phyloP scores from a whole-genome alignment of 176 grass and related monocot species.

The Avena atlantica region DNA sequence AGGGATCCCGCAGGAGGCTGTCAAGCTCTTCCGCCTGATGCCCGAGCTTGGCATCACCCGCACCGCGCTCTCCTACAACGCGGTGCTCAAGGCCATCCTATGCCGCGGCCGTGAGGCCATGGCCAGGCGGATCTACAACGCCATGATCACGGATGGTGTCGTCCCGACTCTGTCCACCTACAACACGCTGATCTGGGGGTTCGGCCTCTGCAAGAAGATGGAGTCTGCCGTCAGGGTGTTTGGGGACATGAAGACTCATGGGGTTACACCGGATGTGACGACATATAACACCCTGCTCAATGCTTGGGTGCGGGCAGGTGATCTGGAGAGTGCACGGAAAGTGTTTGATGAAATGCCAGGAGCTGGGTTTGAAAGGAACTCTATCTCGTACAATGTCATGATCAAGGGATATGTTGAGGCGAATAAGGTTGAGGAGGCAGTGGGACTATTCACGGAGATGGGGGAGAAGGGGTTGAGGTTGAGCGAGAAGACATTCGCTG shows the following conservation, averaged over 20 bases:
- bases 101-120: constrained; percentile 72
- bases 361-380: constrained; percentile 59
- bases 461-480: constrained; percentile 72
- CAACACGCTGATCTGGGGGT: constrained; percentile 89
- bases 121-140: constrained; percentile 82
- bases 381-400: constrained; percentile 82
- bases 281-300: constrained; percentile 86
- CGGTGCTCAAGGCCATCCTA: constrained; percentile 90
- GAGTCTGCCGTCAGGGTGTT: constrained; percentile 62
- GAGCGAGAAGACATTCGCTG: constrained; percentile 93
- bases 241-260: constrained; percentile 74
- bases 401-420: constrained; percentile 80
- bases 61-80: constrained; percentile 77
- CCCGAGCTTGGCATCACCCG: constrained; percentile 79
- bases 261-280: constrained; percentile 57
- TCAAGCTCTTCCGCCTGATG: constrained; percentile 92
- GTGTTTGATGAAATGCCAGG: constrained; percentile 72
- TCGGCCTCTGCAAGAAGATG: constrained; percentile 84
- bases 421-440: constrained; percentile 58
- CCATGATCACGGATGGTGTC: constrained; percentile 67
- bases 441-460: constrained; percentile 73
- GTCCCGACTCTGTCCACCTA: constrained; percentile 68
- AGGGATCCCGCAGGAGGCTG: constrained; percentile 83
- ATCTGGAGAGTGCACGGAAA: constrained; percentile 81
- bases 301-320: constrained; percentile 63